Base-by-base conservation (phyloP, 2,329 filamentous ascomycete species). In the Colletotrichum chrysophilum region DNA sequence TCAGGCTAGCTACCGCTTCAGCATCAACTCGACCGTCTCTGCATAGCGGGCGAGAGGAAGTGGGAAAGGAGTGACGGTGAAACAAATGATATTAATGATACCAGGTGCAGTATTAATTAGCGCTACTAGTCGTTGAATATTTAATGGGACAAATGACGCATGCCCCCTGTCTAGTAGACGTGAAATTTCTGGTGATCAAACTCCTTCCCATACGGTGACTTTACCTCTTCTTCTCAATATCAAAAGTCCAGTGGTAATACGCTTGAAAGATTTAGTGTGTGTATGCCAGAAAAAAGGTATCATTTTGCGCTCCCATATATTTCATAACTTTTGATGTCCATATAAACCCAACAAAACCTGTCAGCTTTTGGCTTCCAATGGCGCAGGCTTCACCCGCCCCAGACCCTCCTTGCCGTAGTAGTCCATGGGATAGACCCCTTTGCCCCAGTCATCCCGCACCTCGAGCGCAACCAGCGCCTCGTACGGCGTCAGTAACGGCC, bases 351-450 rank as follows among this genome's bases (percentile, higher is more conserved):
- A 18, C 2, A 16, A 21, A 28, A 48, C 16, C 60, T 72, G 66
- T 38, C 48, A 75, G 16, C 78, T 81, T 48, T 48, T 21, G 9
- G 36, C 60, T 26, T 76, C 71, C 14, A 83, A 79, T 24, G 83
- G 81, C 13, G 82, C 76, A 7, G 88, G 85, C 81, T 89, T 96
- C 36, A 94, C 96, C 83, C 97, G 92, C 2, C 96, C 97, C 70
- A 99, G 82, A 0, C 97, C 97, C 61, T 98, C 95, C 83, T 94
- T 96, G 1, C 93, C 96, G 85, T 99, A 99, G 82, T 98, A 99
- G 84, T 99, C 96, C 97, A 99, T 99, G 0, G 96, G 96, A 86
- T 99, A 99, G 16, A 95, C 89, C 2, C 92, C 94, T 72, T 87
- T 89, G 18, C 88, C 93, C 95, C 92, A 98, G 64, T 94, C 94